phyloP scores from a whole-genome alignment of 306 rosid species.

The Castanea crenata region DNA sequence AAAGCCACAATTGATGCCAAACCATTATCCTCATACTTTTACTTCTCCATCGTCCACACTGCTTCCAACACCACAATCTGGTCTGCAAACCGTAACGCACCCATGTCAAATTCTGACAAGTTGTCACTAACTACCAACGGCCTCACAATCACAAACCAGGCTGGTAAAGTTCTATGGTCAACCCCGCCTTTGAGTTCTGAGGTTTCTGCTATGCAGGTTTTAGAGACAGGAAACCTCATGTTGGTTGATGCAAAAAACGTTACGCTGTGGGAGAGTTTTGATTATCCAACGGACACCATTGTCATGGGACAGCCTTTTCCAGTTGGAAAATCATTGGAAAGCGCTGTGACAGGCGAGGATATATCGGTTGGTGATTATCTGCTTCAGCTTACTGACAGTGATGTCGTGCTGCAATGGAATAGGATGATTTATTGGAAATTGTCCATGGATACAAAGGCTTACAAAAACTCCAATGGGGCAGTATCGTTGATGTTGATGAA shows the following conservation, averaged over 20 bases:
- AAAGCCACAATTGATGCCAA: constrained; percentile 48
- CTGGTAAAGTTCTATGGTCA: constrained; percentile 58
- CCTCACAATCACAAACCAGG: constrained; percentile 35
- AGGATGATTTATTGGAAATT: constrained; percentile 78
- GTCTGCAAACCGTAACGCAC: constrained; percentile 67
- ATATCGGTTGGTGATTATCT: constrained; percentile 53
- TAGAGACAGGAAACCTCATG: constrained; percentile 70
- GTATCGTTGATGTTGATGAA: constrained; percentile 58
- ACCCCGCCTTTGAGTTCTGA: constrained; percentile 52
- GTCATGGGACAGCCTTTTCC: constrained; percentile 67
- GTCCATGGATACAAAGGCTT: constrained; percentile 47
- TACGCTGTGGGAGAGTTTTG: constrained; percentile 89
- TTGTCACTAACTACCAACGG: constrained; percentile 55
- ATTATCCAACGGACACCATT: constrained; percentile 72
- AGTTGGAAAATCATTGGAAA: constrained; percentile 45
- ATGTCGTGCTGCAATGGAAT: constrained; percentile 67
- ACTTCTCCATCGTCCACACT: constrained; percentile 67
- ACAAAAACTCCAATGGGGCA: constrained; percentile 31
- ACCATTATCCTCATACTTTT: constrained; percentile 28
- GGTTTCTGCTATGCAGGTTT: constrained; percentile 45
- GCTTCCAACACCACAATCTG: constrained; percentile 66
- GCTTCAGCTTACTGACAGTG: constrained; percentile 35
- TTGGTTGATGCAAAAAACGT: constrained; percentile 54
- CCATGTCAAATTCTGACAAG: constrained; percentile 53
- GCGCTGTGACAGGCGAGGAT: constrained; percentile 39